Evolutionary conservation across 371 early-diverging fungal genomes (phyloP).

Genomic region (Funneliformis caledonium): DNA sequence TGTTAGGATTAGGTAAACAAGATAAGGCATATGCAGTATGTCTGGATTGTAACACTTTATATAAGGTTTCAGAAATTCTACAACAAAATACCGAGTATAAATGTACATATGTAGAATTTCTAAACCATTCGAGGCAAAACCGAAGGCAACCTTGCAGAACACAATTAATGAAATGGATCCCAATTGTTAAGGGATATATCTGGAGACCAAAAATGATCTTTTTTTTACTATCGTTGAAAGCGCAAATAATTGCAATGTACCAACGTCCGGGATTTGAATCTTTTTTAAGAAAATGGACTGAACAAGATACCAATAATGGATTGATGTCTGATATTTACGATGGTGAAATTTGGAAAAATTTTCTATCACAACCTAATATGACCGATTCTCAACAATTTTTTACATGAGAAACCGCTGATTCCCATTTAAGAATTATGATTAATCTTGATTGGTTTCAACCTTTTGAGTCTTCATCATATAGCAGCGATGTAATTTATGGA

Average conservation of each 20-base stretch:
- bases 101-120: neutral
- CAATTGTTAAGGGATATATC: neutral
- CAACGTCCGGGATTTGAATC: neutral
- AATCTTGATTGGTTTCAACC: no score
- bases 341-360: no score
- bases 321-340: neutral
- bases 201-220: neutral
- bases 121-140: neutral
- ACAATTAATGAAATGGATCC: neutral
- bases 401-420: neutral
- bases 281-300: neutral
- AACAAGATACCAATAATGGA: neutral
- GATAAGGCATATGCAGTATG: neutral
- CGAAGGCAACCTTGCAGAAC: neutral
- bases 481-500: no score
- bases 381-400: neutral
- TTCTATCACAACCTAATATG: neutral
- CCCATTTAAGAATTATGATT: no score
- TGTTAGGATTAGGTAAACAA: neutral
- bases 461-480: no score
- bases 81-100: neutral
- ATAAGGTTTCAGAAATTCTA: neutral
- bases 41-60: neutral
- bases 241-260: neutral
- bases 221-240: neutral